Percentiles rank a stretch among this genome's conserved stretches.
These are phyloP conservation scores for Aspergillus steynii DNA, from an alignment of 495 filamentous ascomycete genomes.

Conservation along the genomic window DNA sequence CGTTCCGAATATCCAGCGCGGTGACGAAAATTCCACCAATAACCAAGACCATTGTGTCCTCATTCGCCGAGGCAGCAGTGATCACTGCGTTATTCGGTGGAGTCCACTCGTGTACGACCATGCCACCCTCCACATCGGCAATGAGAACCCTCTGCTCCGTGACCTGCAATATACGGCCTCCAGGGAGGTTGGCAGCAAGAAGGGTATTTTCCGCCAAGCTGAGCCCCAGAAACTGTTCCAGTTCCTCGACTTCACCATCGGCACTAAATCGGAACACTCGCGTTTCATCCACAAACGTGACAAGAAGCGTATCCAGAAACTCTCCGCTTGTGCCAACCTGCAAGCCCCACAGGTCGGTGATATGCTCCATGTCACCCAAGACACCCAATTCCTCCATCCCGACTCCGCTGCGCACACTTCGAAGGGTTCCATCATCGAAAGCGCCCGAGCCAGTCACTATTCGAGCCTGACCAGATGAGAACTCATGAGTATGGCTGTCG, in stretches of 20 bases:
- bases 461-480: slow-evolving; percentile 89
- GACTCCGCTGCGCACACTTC: slow-evolving; percentile 90
- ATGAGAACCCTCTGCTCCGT: slow-evolving; percentile 64
- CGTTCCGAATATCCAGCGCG: slow-evolving; percentile 61
- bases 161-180: slow-evolving; percentile 72
- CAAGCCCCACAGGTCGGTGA: slow-evolving; percentile 68
- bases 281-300: slow-evolving; percentile 82
- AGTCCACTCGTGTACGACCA: slow-evolving; percentile 67
- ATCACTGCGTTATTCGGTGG: slow-evolving; percentile 60
- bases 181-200: slow-evolving; percentile 61
- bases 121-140: slow-evolving; percentile 67
- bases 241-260: slow-evolving; percentile 81
- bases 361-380: slow-evolving; percentile 75
- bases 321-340: slow-evolving; percentile 48
- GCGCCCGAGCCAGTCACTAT: slow-evolving; percentile 92
- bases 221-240: slow-evolving; percentile 71
- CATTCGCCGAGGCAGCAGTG: slow-evolving; percentile 75
- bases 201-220: slow-evolving; percentile 71
- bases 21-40: slow-evolving; percentile 67
- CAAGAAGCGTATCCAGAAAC: slow-evolving; percentile 68
- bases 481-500: slow-evolving; percentile 80
- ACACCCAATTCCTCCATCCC: slow-evolving; percentile 87
- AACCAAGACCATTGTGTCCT: slow-evolving; percentile 67
- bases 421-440: slow-evolving; percentile 78
- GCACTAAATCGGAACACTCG: slow-evolving; percentile 75